Percentiles rank a stretch among this genome's conserved stretches.
phyloP scores from a whole-genome alignment of 495 filamentous ascomycete genomes.

The Delitschia confertaspora region DNA sequence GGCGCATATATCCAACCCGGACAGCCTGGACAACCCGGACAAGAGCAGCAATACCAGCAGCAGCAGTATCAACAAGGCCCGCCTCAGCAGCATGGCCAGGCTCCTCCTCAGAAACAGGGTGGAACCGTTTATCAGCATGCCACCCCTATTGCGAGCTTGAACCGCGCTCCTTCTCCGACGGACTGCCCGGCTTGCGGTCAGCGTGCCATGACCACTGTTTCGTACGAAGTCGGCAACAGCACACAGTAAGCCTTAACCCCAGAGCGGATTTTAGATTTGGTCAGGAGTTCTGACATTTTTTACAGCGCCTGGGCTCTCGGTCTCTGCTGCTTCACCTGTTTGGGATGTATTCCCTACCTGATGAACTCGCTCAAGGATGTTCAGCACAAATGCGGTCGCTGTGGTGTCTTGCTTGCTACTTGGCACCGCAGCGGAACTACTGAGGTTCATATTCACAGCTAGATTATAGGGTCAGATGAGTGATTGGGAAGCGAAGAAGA shows the following conservation, averaged over 20 bases:
- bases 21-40: no score
- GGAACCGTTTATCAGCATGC: constrained; percentile 27
- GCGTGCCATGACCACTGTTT: constrained; percentile 40
- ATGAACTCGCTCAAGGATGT: constrained; percentile 45
- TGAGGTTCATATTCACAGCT: constrained; percentile 36
- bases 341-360: constrained; percentile 48
- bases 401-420: constrained; percentile 40
- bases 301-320: constrained; percentile 44
- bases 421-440: constrained; percentile 47
- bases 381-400: constrained; percentile 45
- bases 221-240: constrained; percentile 39
- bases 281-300: neutral
- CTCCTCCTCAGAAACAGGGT: constrained; percentile 19
- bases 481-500: no score
- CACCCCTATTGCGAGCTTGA: constrained; percentile 33
- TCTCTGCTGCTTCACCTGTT: constrained; percentile 37
- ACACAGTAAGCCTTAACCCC: constrained; percentile 41
- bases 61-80: constrained; percentile 6
- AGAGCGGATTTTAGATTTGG: no score
- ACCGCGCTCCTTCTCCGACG: constrained; percentile 36
- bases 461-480: no score
- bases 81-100: constrained; percentile 9
- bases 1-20: constrained; percentile 7
- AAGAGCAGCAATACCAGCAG: constrained; percentile 5
- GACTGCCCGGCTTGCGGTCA: constrained; percentile 44